Conservation (phyloP, 2,329 filamentous ascomycete species). For the Verticillium zaregamsianum region DNA sequence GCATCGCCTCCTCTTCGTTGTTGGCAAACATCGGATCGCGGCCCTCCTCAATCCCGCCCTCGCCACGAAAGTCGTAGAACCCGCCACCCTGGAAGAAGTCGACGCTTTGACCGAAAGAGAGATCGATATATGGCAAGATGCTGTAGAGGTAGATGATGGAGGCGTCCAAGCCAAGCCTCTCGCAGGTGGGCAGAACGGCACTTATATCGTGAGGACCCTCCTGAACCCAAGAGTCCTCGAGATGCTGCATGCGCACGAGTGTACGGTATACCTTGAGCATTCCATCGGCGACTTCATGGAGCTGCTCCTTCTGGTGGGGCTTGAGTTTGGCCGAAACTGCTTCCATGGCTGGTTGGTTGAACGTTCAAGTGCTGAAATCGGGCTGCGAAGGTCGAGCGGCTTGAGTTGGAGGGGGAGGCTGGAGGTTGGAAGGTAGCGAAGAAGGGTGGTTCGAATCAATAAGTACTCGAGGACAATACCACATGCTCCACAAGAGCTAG, state of each 20-base stretch:
- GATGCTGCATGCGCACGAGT: slow-evolving; percentile 20
- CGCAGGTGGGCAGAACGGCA: slow-evolving; percentile 5
- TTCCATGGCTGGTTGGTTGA: not conserved
- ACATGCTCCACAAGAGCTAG: too few species aligned
- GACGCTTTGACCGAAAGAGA: not conserved
- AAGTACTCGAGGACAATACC: too few species aligned
- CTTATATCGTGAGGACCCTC: not conserved
- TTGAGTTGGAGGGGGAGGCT: not conserved
- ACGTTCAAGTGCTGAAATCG: not conserved
- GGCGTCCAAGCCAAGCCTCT: slow-evolving; percentile 9
- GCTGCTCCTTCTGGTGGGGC: slow-evolving; percentile 5
- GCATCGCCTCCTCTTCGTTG: too few species aligned
- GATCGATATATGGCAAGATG: slow-evolving; percentile 19
- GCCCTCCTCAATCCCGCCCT: too few species aligned
- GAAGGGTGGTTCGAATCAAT: too few species aligned
- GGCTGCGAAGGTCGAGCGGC: not conserved
- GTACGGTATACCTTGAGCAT: slow-evolving; percentile 23
- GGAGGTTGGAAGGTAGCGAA: too few species aligned
- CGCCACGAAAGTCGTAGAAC: too few species aligned
- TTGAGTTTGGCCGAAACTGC: not conserved
- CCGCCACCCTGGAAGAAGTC: slow-evolving; percentile 9
- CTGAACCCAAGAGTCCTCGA: slow-evolving; percentile 15
- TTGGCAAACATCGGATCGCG: too few species aligned
- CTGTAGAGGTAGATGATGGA: slow-evolving; percentile 21
- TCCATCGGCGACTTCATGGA: slow-evolving; percentile 20